phyloP scores from a whole-genome alignment of 2,329 filamentous ascomycete species.

The Albifimbria verrucaria region DNA sequence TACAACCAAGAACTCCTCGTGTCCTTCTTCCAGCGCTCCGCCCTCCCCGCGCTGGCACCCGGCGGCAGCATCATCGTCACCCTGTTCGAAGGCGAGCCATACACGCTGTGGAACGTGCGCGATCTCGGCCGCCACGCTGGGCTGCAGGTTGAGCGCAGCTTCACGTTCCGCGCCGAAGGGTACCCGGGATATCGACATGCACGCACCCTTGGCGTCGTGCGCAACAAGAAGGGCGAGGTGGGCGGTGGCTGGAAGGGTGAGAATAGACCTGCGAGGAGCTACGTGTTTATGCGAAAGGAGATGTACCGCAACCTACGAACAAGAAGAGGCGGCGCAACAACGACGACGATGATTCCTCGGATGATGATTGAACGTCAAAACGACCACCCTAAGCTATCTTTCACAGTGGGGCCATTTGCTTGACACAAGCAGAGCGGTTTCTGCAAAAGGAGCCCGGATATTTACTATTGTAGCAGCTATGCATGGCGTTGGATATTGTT shows the following conservation, averaged over 20 bases:
- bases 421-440: neutral
- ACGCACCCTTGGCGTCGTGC: slow-evolving; percentile 65
- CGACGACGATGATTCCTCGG: slow-evolving; percentile 28
- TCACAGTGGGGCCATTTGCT: too few relatives aligned
- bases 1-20: slow-evolving; percentile 81
- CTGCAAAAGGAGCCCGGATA: too few relatives aligned
- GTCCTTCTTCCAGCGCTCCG: slow-evolving; percentile 57
- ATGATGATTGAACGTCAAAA: slow-evolving; percentile 19
- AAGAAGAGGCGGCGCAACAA: slow-evolving; percentile 27
- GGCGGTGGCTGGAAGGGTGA: slow-evolving; percentile 41
- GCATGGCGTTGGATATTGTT: too few relatives aligned
- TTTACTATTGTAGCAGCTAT: too few relatives aligned
- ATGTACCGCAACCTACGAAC: slow-evolving; percentile 27
- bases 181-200: slow-evolving; percentile 76
- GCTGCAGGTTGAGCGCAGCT: slow-evolving; percentile 67
- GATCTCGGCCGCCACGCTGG: slow-evolving; percentile 80
- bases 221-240: slow-evolving; percentile 40
- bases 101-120: slow-evolving; percentile 91
- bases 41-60: slow-evolving; percentile 34
- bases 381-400: too few relatives aligned
- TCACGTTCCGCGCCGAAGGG: slow-evolving; percentile 60
- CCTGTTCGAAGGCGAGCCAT: slow-evolving; percentile 89
- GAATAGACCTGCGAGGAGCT: slow-evolving; percentile 50
- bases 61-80: slow-evolving; percentile 72
- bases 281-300: slow-evolving; percentile 59